Evolutionary conservation across 2,329 filamentous ascomycete genomes (phyloP).

Genomic region (Blastomyces silverae): DNA sequence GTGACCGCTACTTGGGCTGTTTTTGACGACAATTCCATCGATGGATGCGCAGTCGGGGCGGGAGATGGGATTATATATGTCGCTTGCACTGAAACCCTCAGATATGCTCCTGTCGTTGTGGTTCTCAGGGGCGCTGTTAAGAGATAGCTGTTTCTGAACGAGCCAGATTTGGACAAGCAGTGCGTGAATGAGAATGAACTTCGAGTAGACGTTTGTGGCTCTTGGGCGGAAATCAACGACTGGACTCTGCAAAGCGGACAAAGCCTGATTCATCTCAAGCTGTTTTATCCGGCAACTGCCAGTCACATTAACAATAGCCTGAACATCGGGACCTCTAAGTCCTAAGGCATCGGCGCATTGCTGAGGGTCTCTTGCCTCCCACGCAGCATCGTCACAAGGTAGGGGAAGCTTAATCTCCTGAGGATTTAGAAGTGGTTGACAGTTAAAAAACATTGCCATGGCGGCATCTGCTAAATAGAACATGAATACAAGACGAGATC

Average conservation of each 20-base stretch:
- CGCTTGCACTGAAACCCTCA: not conserved
- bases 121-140: constrained; percentile 15
- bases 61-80: constrained; percentile 12
- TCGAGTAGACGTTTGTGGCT: constrained; percentile 64
- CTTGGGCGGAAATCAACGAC: constrained; percentile 56
- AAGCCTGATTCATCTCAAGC: constrained; percentile 55
- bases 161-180: constrained; percentile 58
- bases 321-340: constrained; percentile 52
- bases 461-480: constrained; percentile 59
- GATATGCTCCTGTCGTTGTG: constrained; percentile 21
- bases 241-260: constrained; percentile 55
- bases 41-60: constrained; percentile 51
- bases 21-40: constrained; percentile 40
- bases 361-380: constrained; percentile 56
- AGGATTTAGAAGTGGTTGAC: constrained; percentile 55
- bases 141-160: constrained; percentile 42
- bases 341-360: constrained; percentile 62
- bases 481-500: constrained; percentile 58
- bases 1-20: constrained; percentile 43
- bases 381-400: constrained; percentile 65
- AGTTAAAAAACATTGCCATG: constrained; percentile 65
- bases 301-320: constrained; percentile 51
- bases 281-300: constrained; percentile 60
- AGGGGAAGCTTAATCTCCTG: constrained; percentile 61
- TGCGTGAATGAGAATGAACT: constrained; percentile 66